phyloP scores from a whole-genome alignment of 2,329 filamentous ascomycete species.

The Colletotrichum simmondsii region DNA sequence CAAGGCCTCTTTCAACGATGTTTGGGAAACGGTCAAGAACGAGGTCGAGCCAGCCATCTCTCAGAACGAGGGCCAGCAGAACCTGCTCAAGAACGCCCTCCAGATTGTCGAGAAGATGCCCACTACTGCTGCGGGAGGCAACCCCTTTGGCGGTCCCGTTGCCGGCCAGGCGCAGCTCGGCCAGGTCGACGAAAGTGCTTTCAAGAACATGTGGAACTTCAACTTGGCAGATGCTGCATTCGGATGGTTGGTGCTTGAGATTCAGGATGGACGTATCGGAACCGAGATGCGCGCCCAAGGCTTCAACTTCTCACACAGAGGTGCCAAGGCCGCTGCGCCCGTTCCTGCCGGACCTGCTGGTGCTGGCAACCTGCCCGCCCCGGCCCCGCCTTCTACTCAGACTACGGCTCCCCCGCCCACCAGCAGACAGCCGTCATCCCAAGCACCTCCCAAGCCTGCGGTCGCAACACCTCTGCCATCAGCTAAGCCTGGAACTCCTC shows the following conservation, averaged over 20 bases:
- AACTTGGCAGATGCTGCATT: conserved; percentile 98
- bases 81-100: conserved; percentile 88
- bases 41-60: conserved; percentile 96
- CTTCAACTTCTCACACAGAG: conserved; percentile 98
- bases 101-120: conserved; percentile 99
- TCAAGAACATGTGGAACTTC: conserved; percentile 99
- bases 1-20: conserved; percentile 98
- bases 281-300: conserved; percentile 99
- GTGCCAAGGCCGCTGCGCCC: conserved; percentile 73
- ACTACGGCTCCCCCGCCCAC: conserved; percentile 45
- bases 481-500: conserved; percentile 56
- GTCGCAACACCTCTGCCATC: conserved; percentile 48
- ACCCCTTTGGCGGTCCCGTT: conserved; percentile 91
- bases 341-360: conserved; percentile 49
- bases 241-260: conserved; percentile 93
- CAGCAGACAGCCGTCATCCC: conserved; percentile 48
- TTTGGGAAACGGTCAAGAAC: conserved; percentile 97
- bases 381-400: conserved; percentile 50
- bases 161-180: conserved; percentile 79
- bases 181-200: conserved; percentile 96
- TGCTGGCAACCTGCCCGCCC: conserved; percentile 45
- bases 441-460: conserved; percentile 54
- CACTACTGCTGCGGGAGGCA: conserved; percentile 90
- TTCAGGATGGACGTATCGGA: conserved; percentile 94
- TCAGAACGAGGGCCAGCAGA: conserved; percentile 94